Evolutionary conservation across 1,284 basidiomycete genomes (phyloP).

Genomic region (Leccinum discolor): DNA sequence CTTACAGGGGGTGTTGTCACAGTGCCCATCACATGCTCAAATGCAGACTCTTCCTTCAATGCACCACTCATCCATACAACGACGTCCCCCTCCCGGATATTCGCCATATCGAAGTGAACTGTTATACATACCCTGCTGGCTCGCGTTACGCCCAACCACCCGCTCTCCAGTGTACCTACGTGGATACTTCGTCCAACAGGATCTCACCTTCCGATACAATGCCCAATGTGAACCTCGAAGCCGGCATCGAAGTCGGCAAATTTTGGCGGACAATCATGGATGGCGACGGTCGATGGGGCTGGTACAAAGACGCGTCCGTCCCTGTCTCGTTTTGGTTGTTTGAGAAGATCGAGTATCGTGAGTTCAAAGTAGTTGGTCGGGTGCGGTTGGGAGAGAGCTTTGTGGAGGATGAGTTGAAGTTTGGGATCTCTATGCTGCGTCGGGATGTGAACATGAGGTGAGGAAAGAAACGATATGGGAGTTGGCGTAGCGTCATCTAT

Average conservation of each 20-base stretch:
- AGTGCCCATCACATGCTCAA: constrained; percentile 22
- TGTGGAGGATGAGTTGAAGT: constrained; percentile 14
- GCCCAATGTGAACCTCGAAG: background rate
- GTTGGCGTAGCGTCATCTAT: background rate
- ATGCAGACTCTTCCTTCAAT: constrained; percentile 26
- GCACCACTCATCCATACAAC: constrained; percentile 13
- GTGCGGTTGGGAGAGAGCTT: constrained; percentile 16
- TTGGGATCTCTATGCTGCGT: constrained; percentile 27
- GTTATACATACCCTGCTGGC: constrained; percentile 15
- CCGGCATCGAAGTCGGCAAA: constrained; percentile 24
- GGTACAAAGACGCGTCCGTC: constrained; percentile 31
- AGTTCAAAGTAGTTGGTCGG: constrained; percentile 26
- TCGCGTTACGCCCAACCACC: constrained; percentile 7
- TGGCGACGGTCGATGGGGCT: constrained; percentile 25
- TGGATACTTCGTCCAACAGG: constrained; percentile 5
- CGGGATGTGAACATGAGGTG: constrained; percentile 21
- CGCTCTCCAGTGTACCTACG: constrained; percentile 16
- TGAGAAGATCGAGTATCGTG: constrained; percentile 31
- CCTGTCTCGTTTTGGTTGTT: constrained; percentile 34
- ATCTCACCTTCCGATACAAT: background rate
- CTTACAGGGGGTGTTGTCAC: background rate
- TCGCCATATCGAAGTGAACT: constrained; percentile 21
- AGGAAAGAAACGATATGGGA: background rate
- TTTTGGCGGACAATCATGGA: constrained; percentile 18
- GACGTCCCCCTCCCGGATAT: constrained; percentile 10